A percentile compares a stretch with the other conserved stretches of the same genome.
Evolutionary conservation across 495 filamentous ascomycete genomes (phyloP).

Genomic region (Copromyces sp.): DNA sequence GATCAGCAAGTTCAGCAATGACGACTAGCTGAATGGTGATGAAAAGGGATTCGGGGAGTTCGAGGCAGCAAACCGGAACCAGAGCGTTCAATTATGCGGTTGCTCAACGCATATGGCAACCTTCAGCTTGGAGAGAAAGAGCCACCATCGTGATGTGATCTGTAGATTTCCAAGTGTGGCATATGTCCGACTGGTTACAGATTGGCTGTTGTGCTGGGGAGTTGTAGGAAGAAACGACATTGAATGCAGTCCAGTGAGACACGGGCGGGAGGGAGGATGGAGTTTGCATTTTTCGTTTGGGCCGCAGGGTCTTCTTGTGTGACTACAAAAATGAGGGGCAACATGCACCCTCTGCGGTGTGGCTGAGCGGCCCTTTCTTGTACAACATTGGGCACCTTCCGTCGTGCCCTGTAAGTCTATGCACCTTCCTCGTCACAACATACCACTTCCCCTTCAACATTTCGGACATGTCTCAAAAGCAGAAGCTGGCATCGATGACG

Average conservation of each 20-base stretch:
- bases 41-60: too few species aligned
- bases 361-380: not conserved
- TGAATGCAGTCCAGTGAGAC: not conserved
- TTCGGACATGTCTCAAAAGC: not conserved
- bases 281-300: not conserved
- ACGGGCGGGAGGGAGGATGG: not conserved
- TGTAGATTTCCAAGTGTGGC: not conserved
- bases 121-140: not conserved
- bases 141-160: not conserved
- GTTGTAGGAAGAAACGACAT: not conserved
- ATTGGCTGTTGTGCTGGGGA: not conserved
- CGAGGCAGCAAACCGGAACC: not conserved
- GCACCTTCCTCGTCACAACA: not conserved
- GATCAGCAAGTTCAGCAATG: not conserved
- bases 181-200: not conserved
- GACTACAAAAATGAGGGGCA: not conserved
- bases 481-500: not conserved
- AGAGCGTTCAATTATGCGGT: too few species aligned
- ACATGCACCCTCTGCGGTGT: not conserved
- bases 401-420: not conserved
- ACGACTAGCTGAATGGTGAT: not conserved
- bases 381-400: not conserved
- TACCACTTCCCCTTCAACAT: not conserved
- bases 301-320: not conserved
- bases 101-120: not conserved